Evolutionary conservation across 371 early-diverging fungal species (phyloP), one percentile per base, ranked within the genome.

Genomic region (Cokeromyces recurvatus): DNA sequence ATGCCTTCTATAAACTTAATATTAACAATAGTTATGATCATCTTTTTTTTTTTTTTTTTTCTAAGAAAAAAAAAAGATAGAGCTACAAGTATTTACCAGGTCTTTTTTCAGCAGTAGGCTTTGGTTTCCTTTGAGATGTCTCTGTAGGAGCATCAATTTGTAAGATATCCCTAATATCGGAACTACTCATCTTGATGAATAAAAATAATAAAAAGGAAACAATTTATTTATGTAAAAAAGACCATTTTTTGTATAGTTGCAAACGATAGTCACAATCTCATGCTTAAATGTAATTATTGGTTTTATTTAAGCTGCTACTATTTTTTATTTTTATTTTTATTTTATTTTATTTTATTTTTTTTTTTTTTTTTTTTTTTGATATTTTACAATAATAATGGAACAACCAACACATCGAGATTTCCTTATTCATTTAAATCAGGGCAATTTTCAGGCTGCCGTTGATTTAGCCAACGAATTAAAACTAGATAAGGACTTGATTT

Each of bases 111-210:
- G 58, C 38, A 1, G 68, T 53, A 42, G 66, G 55, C 41, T 63
- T 69, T 38, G 59, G 22, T 49, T 62, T 54, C 46, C 51, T 58
- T 35, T 42, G 53, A 7, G 27, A 21, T 2, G 60, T 61, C 47
- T 72, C 78, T 12, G 69, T 35, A 21, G 79, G 59, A 52, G 71
- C 62, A 7, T 54, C 55, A 36, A 85, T 53, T 48, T 80, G 77
- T 34, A 85, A 59, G 52, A 85, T 85, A 52, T 85, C 85, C 19
- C 83, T 77, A 49, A 85, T 72, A 49, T 85, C 85, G 47, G 70
- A 79, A 45, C 81, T 73, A 46, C 77, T 79, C 61, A 75, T 74
- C 40, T 14, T 54, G 34, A 4, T 34, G n/a, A 34, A 34, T n/a
- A 4, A 34, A 34, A 10, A n/a, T 14, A 34, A 34, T 34, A n/a